Percentiles rank a stretch among this genome's conserved stretches.
Conservation (phyloP, 2,329 filamentous ascomycete species). For the Cladobotryum mycophilum region DNA sequence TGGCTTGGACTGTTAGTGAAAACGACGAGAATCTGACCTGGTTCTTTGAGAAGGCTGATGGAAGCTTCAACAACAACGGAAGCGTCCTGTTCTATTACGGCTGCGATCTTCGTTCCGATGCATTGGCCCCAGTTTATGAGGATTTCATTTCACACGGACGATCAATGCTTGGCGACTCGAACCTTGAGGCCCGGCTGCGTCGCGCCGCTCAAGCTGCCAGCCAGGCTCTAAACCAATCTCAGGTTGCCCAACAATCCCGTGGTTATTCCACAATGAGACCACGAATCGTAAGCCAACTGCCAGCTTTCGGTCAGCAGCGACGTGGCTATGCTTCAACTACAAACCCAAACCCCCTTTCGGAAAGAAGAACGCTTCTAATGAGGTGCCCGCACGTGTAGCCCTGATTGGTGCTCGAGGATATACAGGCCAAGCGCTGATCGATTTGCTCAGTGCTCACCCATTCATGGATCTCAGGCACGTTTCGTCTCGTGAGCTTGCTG, state of each 20-base stretch:
- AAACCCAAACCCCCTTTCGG: constrained; percentile 74
- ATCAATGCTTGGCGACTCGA: constrained; percentile 83
- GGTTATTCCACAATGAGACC: constrained; percentile 15
- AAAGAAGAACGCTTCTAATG: constrained; percentile 80
- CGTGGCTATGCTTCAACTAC: constrained; percentile 19
- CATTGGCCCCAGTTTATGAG: constrained; percentile 70
- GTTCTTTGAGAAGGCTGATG: constrained; percentile 97
- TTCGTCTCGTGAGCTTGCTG: constrained; percentile 85
- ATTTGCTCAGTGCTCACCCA: constrained; percentile 79
- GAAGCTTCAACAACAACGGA: constrained; percentile 77
- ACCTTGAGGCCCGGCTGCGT: constrained; percentile 79
- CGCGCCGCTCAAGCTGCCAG: constrained; percentile 67
- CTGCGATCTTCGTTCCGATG: constrained; percentile 69
- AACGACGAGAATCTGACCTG: constrained; percentile 95
- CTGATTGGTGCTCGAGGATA: constrained; percentile 91
- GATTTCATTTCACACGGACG: constrained; percentile 79
- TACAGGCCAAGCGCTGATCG: constrained; percentile 85
- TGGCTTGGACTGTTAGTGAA: constrained; percentile 94
- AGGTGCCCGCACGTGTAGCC: constrained; percentile 70
- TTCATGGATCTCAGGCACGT: constrained; percentile 87
- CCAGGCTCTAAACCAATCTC: constrained; percentile 34
- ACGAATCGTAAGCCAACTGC: constrained; percentile 39
- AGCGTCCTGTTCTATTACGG: constrained; percentile 97
- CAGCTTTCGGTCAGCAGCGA: constrained; percentile 30
- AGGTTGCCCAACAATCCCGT: constrained; percentile 19